Conservation (phyloP, 2,329 filamentous ascomycete genomes). For the Aspergillus spinulosporus region DNA sequence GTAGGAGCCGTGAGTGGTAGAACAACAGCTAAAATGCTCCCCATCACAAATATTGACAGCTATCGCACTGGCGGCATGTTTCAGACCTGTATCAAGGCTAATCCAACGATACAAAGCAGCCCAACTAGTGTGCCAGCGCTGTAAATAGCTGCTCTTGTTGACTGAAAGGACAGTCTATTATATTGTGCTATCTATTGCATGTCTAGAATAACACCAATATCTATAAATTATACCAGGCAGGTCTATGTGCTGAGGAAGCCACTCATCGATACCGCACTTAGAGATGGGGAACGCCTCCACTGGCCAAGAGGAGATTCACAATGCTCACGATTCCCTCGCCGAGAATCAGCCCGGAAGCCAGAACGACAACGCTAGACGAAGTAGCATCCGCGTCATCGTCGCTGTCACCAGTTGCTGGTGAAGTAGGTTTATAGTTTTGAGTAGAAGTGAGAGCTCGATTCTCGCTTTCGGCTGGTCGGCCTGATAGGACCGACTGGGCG, state of each 20-base stretch:
- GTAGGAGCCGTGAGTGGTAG: too few species aligned
- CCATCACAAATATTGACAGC: too few species aligned
- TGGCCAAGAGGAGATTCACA: conserved; percentile 80
- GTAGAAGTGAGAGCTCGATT: not conserved
- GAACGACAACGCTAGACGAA: conserved; percentile 73
- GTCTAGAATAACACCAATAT: too few species aligned
- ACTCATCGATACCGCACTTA: conserved; percentile 30
- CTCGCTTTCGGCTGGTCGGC: not conserved
- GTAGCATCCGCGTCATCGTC: conserved; percentile 30
- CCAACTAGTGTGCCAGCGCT: too few species aligned
- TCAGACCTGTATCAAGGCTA: too few species aligned
- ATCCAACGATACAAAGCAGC: too few species aligned
- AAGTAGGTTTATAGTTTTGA: conserved; percentile 30
- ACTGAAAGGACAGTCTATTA: too few species aligned
- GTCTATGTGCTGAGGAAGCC: not conserved
- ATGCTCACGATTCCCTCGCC: conserved; percentile 93
- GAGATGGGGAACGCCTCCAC: conserved; percentile 71
- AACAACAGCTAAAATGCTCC: too few species aligned
- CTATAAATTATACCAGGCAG: too few species aligned
- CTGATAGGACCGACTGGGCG: not conserved
- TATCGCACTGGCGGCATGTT: too few species aligned
- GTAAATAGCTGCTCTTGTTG: too few species aligned
- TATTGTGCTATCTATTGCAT: too few species aligned
- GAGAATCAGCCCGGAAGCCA: conserved; percentile 86
- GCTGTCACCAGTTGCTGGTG: conserved; percentile 40